A percentile compares a stretch with the other conserved stretches of the same genome.
Conservation (phyloP, 1,284 basidiomycete species). For the Ceratobasidium sp. region DNA sequence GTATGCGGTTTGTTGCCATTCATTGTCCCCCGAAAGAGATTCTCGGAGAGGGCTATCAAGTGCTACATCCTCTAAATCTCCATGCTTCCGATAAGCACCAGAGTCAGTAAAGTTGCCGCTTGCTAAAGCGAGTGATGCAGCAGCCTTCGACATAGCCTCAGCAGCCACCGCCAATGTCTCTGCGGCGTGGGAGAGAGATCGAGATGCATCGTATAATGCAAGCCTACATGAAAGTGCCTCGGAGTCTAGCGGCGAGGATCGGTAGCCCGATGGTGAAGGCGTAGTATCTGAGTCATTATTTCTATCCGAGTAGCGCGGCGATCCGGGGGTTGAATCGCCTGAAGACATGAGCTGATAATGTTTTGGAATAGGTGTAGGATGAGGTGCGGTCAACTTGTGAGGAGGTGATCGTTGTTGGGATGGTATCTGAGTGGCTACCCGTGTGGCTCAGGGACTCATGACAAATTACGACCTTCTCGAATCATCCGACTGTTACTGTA, state of each 20-base stretch:
- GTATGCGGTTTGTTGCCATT: too few relatives aligned
- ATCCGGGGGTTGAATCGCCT: background rate
- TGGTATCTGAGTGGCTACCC: too few relatives aligned
- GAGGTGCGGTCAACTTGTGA: too few relatives aligned
- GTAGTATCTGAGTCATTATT: constrained; percentile 24
- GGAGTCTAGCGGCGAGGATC: background rate
- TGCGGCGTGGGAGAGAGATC: background rate
- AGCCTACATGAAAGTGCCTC: constrained; percentile 1
- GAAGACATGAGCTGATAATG: background rate
- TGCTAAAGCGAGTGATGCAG: constrained; percentile 4
- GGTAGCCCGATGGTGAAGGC: constrained; percentile 31
- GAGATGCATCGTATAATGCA: constrained; percentile 14
- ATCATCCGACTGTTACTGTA: too few relatives aligned
- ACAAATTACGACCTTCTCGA: too few relatives aligned
- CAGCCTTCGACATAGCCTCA: constrained; percentile 36
- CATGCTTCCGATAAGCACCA: too few relatives aligned
- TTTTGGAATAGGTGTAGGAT: too few relatives aligned
- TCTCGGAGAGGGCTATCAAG: too few relatives aligned
- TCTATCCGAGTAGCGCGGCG: background rate
- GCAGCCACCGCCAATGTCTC: constrained; percentile 19
- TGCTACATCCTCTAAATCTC: too few relatives aligned
- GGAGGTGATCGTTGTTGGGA: too few relatives aligned
- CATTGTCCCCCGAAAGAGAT: too few relatives aligned
- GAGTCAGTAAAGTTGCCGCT: background rate
- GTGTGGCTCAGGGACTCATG: too few relatives aligned